These are phyloP conservation scores for Perilla frutescens DNA, from an alignment of 257 asterid genomes.

Conservation along the genomic window DNA sequence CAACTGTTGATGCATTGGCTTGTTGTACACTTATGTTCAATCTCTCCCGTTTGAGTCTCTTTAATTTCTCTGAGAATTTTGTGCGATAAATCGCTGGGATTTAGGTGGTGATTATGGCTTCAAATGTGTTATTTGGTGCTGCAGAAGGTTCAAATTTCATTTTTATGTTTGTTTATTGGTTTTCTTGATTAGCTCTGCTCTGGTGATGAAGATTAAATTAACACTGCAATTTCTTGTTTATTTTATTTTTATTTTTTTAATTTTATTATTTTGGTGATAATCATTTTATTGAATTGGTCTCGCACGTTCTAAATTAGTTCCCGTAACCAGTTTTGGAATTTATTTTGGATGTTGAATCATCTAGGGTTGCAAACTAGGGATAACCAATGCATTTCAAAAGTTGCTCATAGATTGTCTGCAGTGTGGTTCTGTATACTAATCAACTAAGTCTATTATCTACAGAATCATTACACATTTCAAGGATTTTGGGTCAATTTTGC, in stretches of 20 bases:
- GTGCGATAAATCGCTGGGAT: slow-evolving; percentile 16
- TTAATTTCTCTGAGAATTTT: slow-evolving; percentile 11
- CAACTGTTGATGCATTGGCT: slow-evolving; percentile 18
- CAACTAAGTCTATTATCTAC: not conserved
- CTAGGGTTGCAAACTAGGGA: slow-evolving; percentile 19
- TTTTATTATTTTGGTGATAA: not conserved
- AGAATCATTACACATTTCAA: not conserved
- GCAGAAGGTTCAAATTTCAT: slow-evolving; percentile 16
- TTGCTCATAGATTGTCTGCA: slow-evolving; percentile 25
- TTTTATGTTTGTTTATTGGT: not conserved
- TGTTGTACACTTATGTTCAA: slow-evolving; percentile 26
- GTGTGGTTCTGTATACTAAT: slow-evolving; percentile 2
- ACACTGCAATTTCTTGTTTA: not conserved
- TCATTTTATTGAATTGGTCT: slow-evolving; percentile 6
- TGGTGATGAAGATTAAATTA: not conserved
- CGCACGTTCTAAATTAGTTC: not conserved
- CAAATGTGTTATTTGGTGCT: slow-evolving; percentile 26
- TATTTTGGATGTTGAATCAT: slow-evolving; percentile 14
- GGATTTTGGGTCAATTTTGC: not conserved
- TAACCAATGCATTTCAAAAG: not conserved
- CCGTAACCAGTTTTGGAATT: not conserved
- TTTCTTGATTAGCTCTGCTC: not conserved
- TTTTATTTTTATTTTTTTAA: not conserved
- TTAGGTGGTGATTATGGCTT: slow-evolving; percentile 20
- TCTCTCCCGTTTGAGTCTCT: slow-evolving; percentile 21